Evolutionary conservation across 805 yeast genomes (phyloP).

Genomic region (Teunomyces barrocoloradensis): DNA sequence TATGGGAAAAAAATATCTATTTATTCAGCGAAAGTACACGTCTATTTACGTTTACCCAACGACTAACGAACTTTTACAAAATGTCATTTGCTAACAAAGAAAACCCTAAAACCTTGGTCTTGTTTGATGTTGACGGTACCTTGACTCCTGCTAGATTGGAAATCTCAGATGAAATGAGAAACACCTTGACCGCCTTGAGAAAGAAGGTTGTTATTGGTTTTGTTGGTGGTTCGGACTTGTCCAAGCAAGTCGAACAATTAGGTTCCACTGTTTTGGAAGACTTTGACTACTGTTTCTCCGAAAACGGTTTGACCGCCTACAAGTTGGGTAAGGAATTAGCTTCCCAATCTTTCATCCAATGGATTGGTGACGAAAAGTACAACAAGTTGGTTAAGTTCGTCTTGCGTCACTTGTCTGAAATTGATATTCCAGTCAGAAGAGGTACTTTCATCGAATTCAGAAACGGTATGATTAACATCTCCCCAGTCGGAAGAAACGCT

Average conservation of each 20-base stretch:
- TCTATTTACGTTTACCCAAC: constrained; percentile 1
- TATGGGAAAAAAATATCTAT: not conserved
- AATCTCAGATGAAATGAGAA: constrained; percentile 74
- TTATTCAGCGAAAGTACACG: constrained; percentile 1
- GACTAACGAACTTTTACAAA: constrained; percentile 2
- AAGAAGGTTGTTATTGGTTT: constrained; percentile 93
- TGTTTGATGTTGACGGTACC: constrained; percentile 98
- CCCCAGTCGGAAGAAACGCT: constrained; percentile 98
- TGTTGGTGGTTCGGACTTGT: constrained; percentile 95
- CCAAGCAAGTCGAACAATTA: constrained; percentile 94
- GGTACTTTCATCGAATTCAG: constrained; percentile 99
- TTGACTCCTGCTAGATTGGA: constrained; percentile 93
- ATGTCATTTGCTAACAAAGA: constrained; percentile 72
- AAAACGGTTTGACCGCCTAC: constrained; percentile 98
- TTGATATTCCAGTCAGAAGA: constrained; percentile 94
- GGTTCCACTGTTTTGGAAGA: constrained; percentile 73
- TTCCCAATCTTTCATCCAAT: constrained; percentile 87
- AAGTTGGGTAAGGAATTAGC: constrained; percentile 84
- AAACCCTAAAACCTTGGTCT: constrained; percentile 81
- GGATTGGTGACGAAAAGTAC: constrained; percentile 96
- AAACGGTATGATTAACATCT: constrained; percentile 98
- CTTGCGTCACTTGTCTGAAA: constrained; percentile 75
- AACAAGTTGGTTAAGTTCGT: constrained; percentile 84
- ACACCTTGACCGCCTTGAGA: constrained; percentile 70
- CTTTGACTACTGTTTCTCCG: constrained; percentile 95